Evolutionary conservation across 495 filamentous ascomycete genomes (phyloP), one percentile per base, ranked within the genome.

Genomic region (Clohesyomyces aquaticus): DNA sequence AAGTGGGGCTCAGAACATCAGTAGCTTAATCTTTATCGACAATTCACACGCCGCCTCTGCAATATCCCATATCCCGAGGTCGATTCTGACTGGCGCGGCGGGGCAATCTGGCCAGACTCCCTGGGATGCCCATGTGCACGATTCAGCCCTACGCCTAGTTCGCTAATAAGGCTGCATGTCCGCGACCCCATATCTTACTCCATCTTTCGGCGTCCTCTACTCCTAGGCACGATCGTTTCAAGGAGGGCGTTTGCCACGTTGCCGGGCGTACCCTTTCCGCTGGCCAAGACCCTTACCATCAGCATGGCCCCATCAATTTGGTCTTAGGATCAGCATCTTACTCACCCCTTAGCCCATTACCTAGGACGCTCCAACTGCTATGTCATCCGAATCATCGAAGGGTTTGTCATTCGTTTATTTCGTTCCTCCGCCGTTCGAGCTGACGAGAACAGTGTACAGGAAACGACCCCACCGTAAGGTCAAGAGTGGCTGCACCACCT

Each of bases 401-500:
- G 56, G 45, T 27, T 50, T 51, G 6, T 49, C 11, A 35, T 12
- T 16, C 19, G n/a, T 51, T 14, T 38, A 6, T 2, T 19, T 55
- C 28, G 1, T 23, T 9, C 4, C 28, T 42, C 19, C 16, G 18
- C 29, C 21, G n/a, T n/a, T 22, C n/a, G 47, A 8, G 29, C 43
- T 49, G 22, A 51, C 32, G 9, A 18, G 27, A 4, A 26, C 11
- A 65, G 62, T 65, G 1, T 65, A 65, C 32, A 65, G 59, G 23
- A 59, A 65, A 38, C 42, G 55, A 12, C 55, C 62, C n/a, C 62
- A 65, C 41, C 47, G 62, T 22, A 65, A 65, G 46, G 62, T 59
- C 16, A 65, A 59, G 23, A 58, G 22, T 2, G 62, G 62, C 19
- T 65, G 62, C 28, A 21, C 32, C 19, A 59, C 47, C 3, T 65